Evolutionary conservation across 352 stramenopile genomes (phyloP).

Genomic region (Phytophthora citricola): DNA sequence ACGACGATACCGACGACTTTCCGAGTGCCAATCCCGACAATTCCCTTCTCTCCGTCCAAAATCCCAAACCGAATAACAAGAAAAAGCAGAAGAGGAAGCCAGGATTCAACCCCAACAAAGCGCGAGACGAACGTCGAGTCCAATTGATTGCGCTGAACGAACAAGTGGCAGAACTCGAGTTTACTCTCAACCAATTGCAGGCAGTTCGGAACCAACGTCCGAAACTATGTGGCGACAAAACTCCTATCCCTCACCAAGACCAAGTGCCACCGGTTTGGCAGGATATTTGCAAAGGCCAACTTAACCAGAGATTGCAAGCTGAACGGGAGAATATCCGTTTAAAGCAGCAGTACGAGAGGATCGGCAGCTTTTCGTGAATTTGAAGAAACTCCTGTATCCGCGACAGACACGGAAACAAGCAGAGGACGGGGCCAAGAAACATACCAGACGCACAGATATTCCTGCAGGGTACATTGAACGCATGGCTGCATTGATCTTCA

Average conservation of each 20-base stretch:
- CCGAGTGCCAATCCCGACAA: neutral
- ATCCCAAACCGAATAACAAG: neutral
- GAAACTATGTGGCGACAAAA: slow-evolving; percentile 5
- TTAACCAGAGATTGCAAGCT: slow-evolving; percentile 15
- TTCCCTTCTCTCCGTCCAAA: neutral
- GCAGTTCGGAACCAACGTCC: slow-evolving; percentile 10
- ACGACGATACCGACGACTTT: slow-evolving; percentile 3
- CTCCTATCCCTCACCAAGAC: neutral
- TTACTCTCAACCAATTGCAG: slow-evolving; percentile 16
- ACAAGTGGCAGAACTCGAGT: slow-evolving; percentile 21
- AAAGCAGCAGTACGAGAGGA: slow-evolving; percentile 39
- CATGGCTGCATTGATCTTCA: slow-evolving; percentile 33
- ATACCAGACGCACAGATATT: slow-evolving; percentile 18
- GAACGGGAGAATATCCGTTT: slow-evolving; percentile 38
- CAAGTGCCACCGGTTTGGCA: slow-evolving; percentile 33
- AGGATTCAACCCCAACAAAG: slow-evolving; percentile 32
- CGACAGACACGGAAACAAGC: slow-evolving; percentile 2
- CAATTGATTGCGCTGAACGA: slow-evolving; percentile 27
- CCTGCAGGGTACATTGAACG: slow-evolving; percentile 20
- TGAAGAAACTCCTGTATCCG: slow-evolving; percentile 33
- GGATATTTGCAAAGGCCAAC: slow-evolving; percentile 27
- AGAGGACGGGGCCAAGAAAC: slow-evolving; percentile 5
- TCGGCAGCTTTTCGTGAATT: slow-evolving; percentile 26
- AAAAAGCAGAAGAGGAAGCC: slow-evolving; percentile 24
- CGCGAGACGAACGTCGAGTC: slow-evolving; percentile 28